Conservation (phyloP, 2,329 filamentous ascomycete genomes). For the Ceratocystis cubensis region DNA sequence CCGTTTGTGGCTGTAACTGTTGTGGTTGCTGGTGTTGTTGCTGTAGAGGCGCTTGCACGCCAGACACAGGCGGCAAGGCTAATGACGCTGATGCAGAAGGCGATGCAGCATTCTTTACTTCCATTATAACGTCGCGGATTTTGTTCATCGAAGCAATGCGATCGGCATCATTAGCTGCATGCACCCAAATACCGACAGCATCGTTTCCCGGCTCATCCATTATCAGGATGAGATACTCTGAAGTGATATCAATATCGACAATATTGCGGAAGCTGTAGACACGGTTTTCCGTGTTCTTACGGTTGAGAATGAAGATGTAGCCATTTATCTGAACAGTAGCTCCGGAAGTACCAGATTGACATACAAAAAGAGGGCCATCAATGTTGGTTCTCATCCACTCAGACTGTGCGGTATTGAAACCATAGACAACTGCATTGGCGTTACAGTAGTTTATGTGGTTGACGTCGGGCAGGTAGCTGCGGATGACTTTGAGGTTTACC, state of each 20-base stretch:
- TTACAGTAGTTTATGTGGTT: constrained; percentile 64
- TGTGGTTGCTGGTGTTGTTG: constrained; percentile 8
- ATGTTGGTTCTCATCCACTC: constrained; percentile 76
- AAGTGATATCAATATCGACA: constrained; percentile 50
- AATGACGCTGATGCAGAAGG: neutral
- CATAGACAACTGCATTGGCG: constrained; percentile 76
- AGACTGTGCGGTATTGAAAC: constrained; percentile 51
- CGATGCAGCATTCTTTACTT: constrained; percentile 22
- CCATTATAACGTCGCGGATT: constrained; percentile 34
- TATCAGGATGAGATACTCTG: constrained; percentile 41
- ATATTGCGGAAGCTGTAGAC: constrained; percentile 50
- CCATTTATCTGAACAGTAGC: neutral
- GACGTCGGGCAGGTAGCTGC: constrained; percentile 66
- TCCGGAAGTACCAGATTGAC: constrained; percentile 7
- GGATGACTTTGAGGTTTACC: constrained; percentile 75
- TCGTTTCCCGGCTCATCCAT: constrained; percentile 30
- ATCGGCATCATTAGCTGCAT: constrained; percentile 37
- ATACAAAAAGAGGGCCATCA: constrained; percentile 78
- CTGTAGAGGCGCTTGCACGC: neutral
- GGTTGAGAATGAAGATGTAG: constrained; percentile 62
- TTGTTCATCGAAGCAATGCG: constrained; percentile 32
- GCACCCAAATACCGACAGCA: constrained; percentile 44
- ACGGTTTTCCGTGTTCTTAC: constrained; percentile 58
- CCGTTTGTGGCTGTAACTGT: neutral
- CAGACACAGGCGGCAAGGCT: neutral